Evolutionary conservation across 225 moss, liverwort and hornwort genomes (phyloP), one percentile per base, ranked within the genome.

Genomic region (Lunularia cruciata): DNA sequence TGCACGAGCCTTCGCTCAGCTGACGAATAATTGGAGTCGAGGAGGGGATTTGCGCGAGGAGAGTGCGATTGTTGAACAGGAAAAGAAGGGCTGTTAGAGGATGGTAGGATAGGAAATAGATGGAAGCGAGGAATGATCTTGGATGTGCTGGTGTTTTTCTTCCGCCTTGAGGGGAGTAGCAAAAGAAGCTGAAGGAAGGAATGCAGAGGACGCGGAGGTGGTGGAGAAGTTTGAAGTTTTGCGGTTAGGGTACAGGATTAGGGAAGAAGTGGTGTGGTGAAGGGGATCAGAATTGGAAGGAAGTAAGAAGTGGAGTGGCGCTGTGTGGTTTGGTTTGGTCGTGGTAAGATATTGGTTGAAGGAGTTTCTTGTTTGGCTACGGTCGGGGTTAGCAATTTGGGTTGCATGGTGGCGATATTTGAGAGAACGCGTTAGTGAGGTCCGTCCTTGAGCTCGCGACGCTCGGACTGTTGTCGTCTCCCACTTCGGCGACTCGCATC

Each of bases 81-180:
- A 18, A 25, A 30, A 32, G 56, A 32, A 31, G 33, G 56, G 30
- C 16, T 37, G n/a, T 30, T 23, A 15, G 11, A 13, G 30, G 49
- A 49, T 67, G 35, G 49, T 26, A 30, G 31, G 60, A 3, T 30
- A 30, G 23, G 27, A 35, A 30, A 67, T 63, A 63, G 56, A 78
- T 78, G 78, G 78, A 74, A 35, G 38, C n/a, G 64, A 65, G 65
- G 42, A 69, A 35, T 60, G 70, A 69, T 58, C 61, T 63, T 12
- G 70, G 64, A 36, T 35, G 64, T 55, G 73, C 60, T 3, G 79
- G 75, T 32, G 67, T 71, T 2, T 79, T 66, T 59, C 75, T 79
- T 55, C 79, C 71, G 27, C 73, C 73, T 36, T 78, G 73, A 74
- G 58, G 53, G 46, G 65, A 2, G 0, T 8, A 32, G 27, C 6